A percentile compares a stretch with the other conserved stretches of the same genome.
Evolutionary conservation across 345 rosid species (phyloP).

Genomic region (Bretschneidera sinensis): DNA sequence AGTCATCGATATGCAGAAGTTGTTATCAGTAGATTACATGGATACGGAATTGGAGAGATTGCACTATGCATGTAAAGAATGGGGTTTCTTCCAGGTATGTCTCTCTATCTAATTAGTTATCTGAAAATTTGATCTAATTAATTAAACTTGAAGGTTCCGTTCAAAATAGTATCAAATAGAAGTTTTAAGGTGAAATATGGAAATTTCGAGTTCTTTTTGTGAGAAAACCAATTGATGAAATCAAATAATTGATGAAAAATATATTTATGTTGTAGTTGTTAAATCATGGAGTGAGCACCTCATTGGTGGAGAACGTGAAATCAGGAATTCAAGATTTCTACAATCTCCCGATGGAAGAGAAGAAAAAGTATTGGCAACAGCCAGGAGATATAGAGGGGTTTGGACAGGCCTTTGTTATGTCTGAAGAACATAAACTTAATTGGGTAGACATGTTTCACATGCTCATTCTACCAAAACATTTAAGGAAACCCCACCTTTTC

Average conservation of each 20-base stretch:
- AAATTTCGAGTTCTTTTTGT: conserved; percentile 27
- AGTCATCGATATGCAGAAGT: too few species aligned
- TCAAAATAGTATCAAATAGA: not conserved
- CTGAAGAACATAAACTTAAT: conserved; percentile 42
- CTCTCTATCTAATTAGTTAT: not conserved
- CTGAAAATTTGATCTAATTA: too few species aligned
- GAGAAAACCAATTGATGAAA: conserved; percentile 27
- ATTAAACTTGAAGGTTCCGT: too few species aligned
- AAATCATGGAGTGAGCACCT: too few species aligned
- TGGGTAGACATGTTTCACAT: conserved; percentile 34
- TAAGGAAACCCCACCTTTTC: too few species aligned
- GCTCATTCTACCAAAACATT: conserved; percentile 20
- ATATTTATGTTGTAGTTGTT: conserved; percentile 26
- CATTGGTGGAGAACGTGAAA: too few species aligned
- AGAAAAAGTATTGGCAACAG: conserved; percentile 30
- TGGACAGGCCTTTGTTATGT: conserved; percentile 36
- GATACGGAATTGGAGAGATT: too few species aligned
- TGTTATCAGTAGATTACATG: too few species aligned
- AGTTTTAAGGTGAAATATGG: conserved; percentile 25
- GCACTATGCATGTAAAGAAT: too few species aligned
- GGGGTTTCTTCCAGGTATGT: conserved; percentile 29
- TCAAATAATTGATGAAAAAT: too few species aligned
- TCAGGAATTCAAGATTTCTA: too few species aligned
- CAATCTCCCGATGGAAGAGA: conserved; percentile 40
- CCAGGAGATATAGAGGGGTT: conserved; percentile 34